phyloP scores from a whole-genome alignment of 1,284 basidiomycete species.

The Microbotryum silenes-acaulis region DNA sequence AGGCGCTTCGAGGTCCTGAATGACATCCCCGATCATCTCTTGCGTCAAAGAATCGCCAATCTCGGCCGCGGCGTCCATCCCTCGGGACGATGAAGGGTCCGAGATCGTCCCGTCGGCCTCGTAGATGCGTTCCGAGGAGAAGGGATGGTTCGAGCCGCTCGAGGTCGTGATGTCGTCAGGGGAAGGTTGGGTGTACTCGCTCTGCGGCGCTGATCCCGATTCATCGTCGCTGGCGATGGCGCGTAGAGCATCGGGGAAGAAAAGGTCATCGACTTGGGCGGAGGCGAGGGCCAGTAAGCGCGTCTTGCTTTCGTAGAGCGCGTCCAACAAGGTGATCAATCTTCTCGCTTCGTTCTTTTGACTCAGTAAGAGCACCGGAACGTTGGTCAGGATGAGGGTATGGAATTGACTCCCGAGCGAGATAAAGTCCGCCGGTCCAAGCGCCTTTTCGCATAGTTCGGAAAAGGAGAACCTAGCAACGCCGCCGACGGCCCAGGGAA shows the following conservation, averaged over 20 bases:
- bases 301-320: slow-evolving; percentile 44
- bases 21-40: slow-evolving; percentile 35
- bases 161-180: slow-evolving; percentile 13
- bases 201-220: background rate
- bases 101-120: slow-evolving; percentile 11
- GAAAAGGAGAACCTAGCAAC: slow-evolving; percentile 54
- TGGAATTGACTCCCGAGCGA: slow-evolving; percentile 48
- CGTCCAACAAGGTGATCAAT: slow-evolving; percentile 64
- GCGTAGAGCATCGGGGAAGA: slow-evolving; percentile 35
- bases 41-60: slow-evolving; percentile 30
- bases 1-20: slow-evolving; percentile 35
- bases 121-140: background rate
- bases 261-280: slow-evolving; percentile 46
- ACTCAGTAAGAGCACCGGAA: slow-evolving; percentile 53
- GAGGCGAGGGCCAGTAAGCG: slow-evolving; percentile 36
- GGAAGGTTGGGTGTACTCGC: background rate
- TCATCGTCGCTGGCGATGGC: background rate
- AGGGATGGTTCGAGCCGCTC: background rate
- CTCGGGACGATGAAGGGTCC: slow-evolving; percentile 16
- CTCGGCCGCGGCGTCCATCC: slow-evolving; percentile 25
- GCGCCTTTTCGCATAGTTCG: slow-evolving; percentile 56
- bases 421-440: slow-evolving; percentile 64
- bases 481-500: slow-evolving; percentile 47
- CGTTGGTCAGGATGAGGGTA: slow-evolving; percentile 54
- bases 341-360: slow-evolving; percentile 62